Base-by-base conservation (phyloP, 1,284 basidiomycete genomes). In the Irpex lacteus region DNA sequence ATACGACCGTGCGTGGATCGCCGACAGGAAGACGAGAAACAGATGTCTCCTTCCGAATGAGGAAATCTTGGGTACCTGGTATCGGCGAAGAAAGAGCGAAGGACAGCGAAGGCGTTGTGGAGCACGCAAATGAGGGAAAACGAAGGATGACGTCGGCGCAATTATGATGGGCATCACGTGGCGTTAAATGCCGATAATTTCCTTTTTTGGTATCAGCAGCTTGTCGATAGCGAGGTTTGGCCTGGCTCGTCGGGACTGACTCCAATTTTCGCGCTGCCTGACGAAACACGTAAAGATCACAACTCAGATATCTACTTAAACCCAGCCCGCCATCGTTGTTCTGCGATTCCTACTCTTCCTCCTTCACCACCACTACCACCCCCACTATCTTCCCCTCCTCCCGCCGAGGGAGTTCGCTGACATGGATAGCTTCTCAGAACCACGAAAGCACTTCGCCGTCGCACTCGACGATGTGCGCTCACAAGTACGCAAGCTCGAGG, bases 401-500 rank as follows among this genome's bases (percentile, higher is more conserved):
- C 47, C 21, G 7, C 53, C 13, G n/a, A 55, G 53, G 32, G 56
- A 26, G 15, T 7, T 44, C 6, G n/a, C 40, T 36, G 19, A 44
- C 65, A 85, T 84, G 83, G 81, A 85, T 69, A 79, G 77, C 59
- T 84, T 83, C 70, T 72, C 75, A 62, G 80, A 82, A 60, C 81
- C 80, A 62, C 77, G 72, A 54, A 76, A 74, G 50, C 72, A 76
- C 36, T 66, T 74, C 34, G 77, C 78, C 52, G 49, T 26, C 63
- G 56, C 78, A 44, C 78, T 84, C 69, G 81, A 82, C 63, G 81
- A 85, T 69, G 86, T 91, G 70, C 83, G 86, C 58, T 75, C 79
- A 3, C 83, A 87, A 68, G 86, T 91, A 54, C 75, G 72, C 40
- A 77, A 80, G 6, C 88, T 95, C 70, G 91, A 95, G 76, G 82